phyloP scores from a whole-genome alignment of 345 rosid species.

The Moringa oleifera region DNA sequence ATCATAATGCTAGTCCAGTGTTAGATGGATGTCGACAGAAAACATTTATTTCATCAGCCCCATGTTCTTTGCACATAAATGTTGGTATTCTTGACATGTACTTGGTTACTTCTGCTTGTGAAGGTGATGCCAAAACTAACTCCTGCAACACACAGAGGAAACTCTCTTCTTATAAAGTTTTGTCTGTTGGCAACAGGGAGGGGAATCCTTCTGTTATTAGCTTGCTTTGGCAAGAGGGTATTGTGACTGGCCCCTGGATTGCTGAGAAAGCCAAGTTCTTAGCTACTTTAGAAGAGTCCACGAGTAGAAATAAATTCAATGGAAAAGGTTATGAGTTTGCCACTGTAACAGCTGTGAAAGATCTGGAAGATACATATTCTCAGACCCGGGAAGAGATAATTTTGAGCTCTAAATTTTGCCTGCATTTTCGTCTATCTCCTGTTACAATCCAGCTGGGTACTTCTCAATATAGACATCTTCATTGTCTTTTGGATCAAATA shows the following conservation, averaged over 20 bases:
- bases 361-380: conserved; percentile 47
- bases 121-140: conserved; percentile 26
- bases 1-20: conserved; percentile 13
- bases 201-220: conserved; percentile 52
- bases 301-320: conserved; percentile 34
- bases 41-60: conserved; percentile 32
- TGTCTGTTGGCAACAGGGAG: conserved; percentile 40
- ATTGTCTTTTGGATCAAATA: conserved; percentile 44
- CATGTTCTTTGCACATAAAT: conserved; percentile 47
- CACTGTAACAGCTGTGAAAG: conserved; percentile 46
- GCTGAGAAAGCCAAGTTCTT: conserved; percentile 69
- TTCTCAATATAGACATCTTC: conserved; percentile 42
- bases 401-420: conserved; percentile 52
- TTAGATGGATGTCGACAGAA: conserved; percentile 34
- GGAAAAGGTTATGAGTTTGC: conserved; percentile 70
- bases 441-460: conserved; percentile 37
- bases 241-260: conserved; percentile 56
- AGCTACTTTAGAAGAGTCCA: conserved; percentile 53
- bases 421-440: conserved; percentile 54
- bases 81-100: conserved; percentile 52
- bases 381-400: conserved; percentile 55
- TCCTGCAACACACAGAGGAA: conserved; percentile 24
- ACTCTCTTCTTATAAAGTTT: conserved; percentile 45
- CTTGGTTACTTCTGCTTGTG: conserved; percentile 42
- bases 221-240: conserved; percentile 73